Evolutionary conservation across 2,329 filamentous ascomycete species (phyloP).

Genomic region (Monosporascus sp.): DNA sequence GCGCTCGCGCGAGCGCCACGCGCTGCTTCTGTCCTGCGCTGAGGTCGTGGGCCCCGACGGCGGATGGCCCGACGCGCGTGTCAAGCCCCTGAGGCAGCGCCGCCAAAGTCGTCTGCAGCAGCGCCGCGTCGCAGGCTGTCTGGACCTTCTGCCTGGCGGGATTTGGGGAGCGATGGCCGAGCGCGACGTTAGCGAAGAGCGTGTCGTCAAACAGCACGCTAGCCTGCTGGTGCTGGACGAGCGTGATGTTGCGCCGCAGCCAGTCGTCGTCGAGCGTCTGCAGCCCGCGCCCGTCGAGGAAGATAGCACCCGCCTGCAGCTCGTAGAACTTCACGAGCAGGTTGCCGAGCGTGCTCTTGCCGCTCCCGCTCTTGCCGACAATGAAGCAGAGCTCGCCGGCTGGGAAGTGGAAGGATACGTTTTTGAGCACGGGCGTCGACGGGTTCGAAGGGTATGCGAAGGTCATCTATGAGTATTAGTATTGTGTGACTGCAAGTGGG

Average conservation of each 20-base stretch:
- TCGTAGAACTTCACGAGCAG: constrained; percentile 75
- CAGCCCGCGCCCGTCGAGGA: constrained; percentile 61
- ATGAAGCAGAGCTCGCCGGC: constrained; percentile 72
- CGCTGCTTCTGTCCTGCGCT: constrained; percentile 85
- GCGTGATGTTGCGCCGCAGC: constrained; percentile 70
- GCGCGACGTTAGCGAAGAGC: constrained; percentile 69
- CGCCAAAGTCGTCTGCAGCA: constrained; percentile 63
- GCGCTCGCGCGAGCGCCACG: constrained; percentile 73
- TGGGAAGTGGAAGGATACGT: constrained; percentile 64
- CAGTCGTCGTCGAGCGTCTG: constrained; percentile 60
- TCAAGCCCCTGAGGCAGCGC: constrained; percentile 65
- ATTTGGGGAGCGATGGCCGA: constrained; percentile 54
- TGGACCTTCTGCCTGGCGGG: constrained; percentile 49
- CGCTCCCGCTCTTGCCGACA: constrained; percentile 81
- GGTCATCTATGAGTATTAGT: constrained; percentile 50
- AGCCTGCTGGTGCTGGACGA: constrained; percentile 86
- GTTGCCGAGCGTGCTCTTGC: constrained; percentile 84
- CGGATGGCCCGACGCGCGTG: constrained; percentile 60
- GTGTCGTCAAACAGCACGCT: constrained; percentile 78
- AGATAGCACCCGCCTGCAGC: constrained; percentile 58
- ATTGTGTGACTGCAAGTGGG: constrained; percentile 1
- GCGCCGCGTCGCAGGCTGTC: constrained; percentile 59
- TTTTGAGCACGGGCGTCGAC: constrained; percentile 51
- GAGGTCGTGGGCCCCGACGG: constrained; percentile 54
- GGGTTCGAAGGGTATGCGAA: constrained; percentile 77